These are phyloP conservation scores for Kitagawia praeruptora DNA, from an alignment of 129 eudicot species.

Conservation along the genomic window DNA sequence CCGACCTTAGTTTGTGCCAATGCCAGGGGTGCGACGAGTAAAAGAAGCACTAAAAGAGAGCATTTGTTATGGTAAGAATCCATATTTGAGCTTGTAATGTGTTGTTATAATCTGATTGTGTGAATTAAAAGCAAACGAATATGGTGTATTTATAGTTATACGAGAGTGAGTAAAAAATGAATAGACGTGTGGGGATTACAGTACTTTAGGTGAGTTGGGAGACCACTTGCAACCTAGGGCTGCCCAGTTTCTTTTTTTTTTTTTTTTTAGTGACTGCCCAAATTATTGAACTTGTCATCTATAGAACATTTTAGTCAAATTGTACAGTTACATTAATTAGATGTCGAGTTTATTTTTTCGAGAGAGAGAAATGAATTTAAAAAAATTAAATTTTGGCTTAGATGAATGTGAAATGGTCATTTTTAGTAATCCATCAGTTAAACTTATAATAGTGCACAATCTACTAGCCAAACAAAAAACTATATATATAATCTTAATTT, in stretches of 20 bases:
- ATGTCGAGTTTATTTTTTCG: too few species aligned
- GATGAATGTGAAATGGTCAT: too few species aligned
- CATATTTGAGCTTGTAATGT: not conserved
- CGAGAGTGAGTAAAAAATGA: not conserved
- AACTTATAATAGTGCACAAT: too few species aligned
- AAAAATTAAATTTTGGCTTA: too few species aligned
- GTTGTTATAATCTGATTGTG: not conserved
- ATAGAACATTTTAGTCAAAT: not conserved
- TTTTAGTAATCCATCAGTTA: too few species aligned
- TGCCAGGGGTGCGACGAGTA: not conserved
- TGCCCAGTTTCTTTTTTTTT: too few species aligned
- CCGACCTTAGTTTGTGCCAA: slow-evolving; percentile 1
- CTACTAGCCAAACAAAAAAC: too few species aligned
- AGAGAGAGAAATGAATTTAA: too few species aligned
- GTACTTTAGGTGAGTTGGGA: not conserved
- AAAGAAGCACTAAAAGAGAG: not conserved
- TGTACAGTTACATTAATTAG: not conserved
- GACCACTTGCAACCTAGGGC: not conserved
- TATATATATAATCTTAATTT: too few species aligned
- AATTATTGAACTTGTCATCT: not conserved
- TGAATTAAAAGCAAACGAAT: not conserved
- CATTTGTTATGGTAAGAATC: not conserved
- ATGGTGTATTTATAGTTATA: not conserved
- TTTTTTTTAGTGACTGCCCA: too few species aligned
- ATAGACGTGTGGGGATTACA: not conserved